Evolutionary conservation across 1,284 basidiomycete genomes (phyloP), one percentile per base, ranked within the genome.

Genomic region (Lignosus rhinocerotis): DNA sequence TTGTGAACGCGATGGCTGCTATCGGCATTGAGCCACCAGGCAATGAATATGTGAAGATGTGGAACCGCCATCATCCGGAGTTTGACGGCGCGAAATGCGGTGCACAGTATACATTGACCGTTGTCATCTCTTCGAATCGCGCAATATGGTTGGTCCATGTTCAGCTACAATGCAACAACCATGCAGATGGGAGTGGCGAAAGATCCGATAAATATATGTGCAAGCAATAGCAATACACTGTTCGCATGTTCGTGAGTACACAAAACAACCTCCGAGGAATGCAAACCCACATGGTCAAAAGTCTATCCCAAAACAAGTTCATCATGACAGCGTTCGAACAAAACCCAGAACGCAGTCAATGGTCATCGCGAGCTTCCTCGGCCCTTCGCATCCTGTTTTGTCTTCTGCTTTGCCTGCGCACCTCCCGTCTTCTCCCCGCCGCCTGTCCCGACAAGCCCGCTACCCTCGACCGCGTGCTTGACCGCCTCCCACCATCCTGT

Each of bases 401-500:
- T 42, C 30, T 51, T 55, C 38, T 54, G 54, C 42, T 49, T 45
- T 11, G 55, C 52, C 21, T 33, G 49, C 0, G 59, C 11, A 10
- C 39, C 56, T 8, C 56, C 51, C 17, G n/a, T 52, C 43, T 32
- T n/a, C 41, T 53, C 49, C 55, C 38, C 33, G 21, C 50, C 41
- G 17, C 8, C 38, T 33, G 59, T 46, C 12, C 62, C 62, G 32
- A 52, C 61, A 7, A 56, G 53, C 16, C 62, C 59, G 41, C 59
- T 56, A 14, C 56, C 59, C 38, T 64, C 66, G 25, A 65, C 58
- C 11, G 52, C 58, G 9, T 69, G 70, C 65, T 76, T 77, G 7
- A 77, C 76, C 6, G 72, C 65, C 50, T 78, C 74, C 78, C 77
- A 80, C 78, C 80, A 82, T 2, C 73, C 71, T 31, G 76, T 75